These are phyloP conservation scores for Saccharomyces uvarum DNA, from an alignment of 1,139 yeast species.

Conservation along the genomic window DNA sequence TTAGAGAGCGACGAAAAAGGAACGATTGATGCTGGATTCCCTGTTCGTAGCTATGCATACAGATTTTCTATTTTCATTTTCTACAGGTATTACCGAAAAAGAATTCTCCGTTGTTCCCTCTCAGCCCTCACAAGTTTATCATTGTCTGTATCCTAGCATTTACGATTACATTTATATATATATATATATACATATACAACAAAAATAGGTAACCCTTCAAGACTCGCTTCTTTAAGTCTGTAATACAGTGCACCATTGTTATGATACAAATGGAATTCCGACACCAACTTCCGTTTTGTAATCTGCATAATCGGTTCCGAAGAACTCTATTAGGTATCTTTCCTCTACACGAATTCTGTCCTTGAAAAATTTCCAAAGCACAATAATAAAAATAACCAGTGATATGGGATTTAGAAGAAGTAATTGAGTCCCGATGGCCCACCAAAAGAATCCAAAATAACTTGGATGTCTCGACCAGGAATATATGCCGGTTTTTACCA, in stretches of 20 bases:
- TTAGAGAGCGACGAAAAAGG: neutral
- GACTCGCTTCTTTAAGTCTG: neutral
- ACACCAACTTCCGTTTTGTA: slow-evolving; percentile 48
- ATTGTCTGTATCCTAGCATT: neutral
- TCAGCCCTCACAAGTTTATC: neutral
- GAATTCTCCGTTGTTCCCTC: neutral
- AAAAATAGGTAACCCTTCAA: neutral
- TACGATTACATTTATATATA: neutral
- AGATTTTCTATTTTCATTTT: neutral
- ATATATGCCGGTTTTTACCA: slow-evolving; percentile 73
- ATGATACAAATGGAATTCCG: slow-evolving; percentile 56
- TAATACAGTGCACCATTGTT: slow-evolving; percentile 3
- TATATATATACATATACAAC: neutral
- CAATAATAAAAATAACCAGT: slow-evolving; percentile 38
- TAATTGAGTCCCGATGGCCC: slow-evolving; percentile 85
- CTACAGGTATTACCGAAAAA: neutral
- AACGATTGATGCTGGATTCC: neutral
- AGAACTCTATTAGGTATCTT: slow-evolving; percentile 51
- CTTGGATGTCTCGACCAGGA: slow-evolving; percentile 71
- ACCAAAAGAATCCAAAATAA: slow-evolving; percentile 84
- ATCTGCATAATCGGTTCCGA: slow-evolving; percentile 52
- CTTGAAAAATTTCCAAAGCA: slow-evolving; percentile 61
- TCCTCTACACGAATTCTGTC: slow-evolving; percentile 69
- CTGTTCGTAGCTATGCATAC: neutral
- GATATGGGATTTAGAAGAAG: slow-evolving; percentile 58